These are phyloP conservation scores for Epichloe brachyelytri DNA, from an alignment of 2,329 filamentous ascomycete species.

Conservation along the genomic window DNA sequence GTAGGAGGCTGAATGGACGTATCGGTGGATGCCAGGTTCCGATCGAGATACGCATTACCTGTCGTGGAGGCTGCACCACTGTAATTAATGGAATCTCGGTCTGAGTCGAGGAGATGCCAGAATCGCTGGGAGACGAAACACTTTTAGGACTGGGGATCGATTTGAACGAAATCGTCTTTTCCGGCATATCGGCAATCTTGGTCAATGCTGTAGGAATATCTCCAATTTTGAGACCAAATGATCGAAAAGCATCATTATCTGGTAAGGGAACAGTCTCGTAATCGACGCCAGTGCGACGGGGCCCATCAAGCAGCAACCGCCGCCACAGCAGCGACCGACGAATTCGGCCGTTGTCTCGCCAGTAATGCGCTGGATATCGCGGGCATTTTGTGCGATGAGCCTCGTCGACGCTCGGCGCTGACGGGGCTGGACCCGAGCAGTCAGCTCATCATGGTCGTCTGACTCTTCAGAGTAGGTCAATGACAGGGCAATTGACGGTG, in stretches of 20 bases:
- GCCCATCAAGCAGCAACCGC: conserved; percentile 46
- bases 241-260: conserved; percentile 74
- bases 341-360: conserved; percentile 50
- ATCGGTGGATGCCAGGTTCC: conserved; percentile 27
- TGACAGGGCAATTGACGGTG: conserved; percentile 44
- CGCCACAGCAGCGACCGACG: conserved; percentile 50
- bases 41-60: conserved; percentile 10
- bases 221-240: conserved; percentile 63
- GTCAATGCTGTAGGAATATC: conserved; percentile 63
- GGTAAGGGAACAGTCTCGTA: conserved; percentile 47
- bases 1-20: conserved; percentile 61
- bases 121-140: conserved; percentile 33
- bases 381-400: conserved; percentile 50
- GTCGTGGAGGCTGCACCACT: conserved; percentile 19
- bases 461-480: conserved; percentile 51
- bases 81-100: conserved; percentile 13
- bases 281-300: conserved; percentile 31
- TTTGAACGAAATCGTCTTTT: conserved; percentile 60
- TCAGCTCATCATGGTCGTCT: conserved; percentile 41
- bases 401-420: conserved; percentile 55
- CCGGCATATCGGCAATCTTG: conserved; percentile 57
- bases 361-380: conserved; percentile 50
- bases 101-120: conserved; percentile 31
- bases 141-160: conserved; percentile 31
- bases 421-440: conserved; percentile 31